Percentiles rank a stretch among this genome's conserved stretches.
These are phyloP conservation scores for Mortierella sp. DNA, from an alignment of 371 early-diverging fungal genomes.

Conservation along the genomic window DNA sequence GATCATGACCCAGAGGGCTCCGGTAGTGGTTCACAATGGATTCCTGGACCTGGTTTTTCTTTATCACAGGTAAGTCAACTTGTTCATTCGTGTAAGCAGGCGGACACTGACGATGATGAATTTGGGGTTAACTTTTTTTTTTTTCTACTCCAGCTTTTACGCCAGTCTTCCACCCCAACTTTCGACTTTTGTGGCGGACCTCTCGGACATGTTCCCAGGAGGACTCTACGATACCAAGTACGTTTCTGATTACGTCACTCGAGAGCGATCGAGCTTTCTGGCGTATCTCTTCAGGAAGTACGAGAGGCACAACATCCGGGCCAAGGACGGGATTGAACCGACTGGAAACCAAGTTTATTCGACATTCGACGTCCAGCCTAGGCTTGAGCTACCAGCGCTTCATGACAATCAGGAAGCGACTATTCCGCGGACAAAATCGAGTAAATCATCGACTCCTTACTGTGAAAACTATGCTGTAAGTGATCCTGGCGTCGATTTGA, in stretches of 20 bases:
- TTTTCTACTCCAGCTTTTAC: constrained; percentile 66
- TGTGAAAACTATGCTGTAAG: constrained; percentile 52
- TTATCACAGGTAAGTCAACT: constrained; percentile 66
- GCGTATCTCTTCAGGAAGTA: constrained; percentile 84
- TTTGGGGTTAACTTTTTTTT: not conserved
- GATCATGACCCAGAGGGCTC: constrained; percentile 56
- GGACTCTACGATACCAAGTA: constrained; percentile 93
- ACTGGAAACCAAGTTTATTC: constrained; percentile 14
- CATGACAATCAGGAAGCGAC: not conserved
- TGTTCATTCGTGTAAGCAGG: not conserved
- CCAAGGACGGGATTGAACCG: constrained; percentile 4
- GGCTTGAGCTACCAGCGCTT: constrained; percentile 14
- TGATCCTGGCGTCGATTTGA: not conserved
- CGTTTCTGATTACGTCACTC: constrained; percentile 70
- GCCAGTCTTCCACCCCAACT: constrained; percentile 76
- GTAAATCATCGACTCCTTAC: not conserved
- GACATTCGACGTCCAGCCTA: constrained; percentile 33
- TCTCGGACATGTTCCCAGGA: constrained; percentile 81
- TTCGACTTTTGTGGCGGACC: constrained; percentile 74
- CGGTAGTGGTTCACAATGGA: constrained; percentile 91
- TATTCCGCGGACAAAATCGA: not conserved
- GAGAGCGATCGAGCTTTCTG: constrained; percentile 77
- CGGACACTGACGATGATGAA: not conserved
- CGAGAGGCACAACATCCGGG: constrained; percentile 60
- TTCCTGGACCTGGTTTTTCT: constrained; percentile 89